These are phyloP conservation scores for Solanum piurae DNA, from an alignment of 257 asterid species.

Conservation along the genomic window DNA sequence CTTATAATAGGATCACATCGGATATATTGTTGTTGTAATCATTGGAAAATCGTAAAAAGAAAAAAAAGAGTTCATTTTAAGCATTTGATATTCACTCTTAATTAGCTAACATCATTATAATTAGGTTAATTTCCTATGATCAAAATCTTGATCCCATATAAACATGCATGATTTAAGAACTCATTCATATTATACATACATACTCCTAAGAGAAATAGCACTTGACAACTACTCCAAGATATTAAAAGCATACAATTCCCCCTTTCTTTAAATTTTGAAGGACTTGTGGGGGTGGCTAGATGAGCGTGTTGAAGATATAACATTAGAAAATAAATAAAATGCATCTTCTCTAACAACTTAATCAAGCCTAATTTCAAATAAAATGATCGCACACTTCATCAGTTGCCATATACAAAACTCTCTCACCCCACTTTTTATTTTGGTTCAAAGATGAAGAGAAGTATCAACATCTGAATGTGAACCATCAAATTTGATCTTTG, in stretches of 20 bases:
- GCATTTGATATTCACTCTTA: neutral
- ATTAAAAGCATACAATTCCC: neutral
- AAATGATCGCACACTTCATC: neutral
- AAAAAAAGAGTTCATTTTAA: neutral
- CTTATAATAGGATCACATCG: neutral
- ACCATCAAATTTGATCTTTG: neutral
- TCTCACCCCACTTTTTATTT: neutral
- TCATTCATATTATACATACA: neutral
- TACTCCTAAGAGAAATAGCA: neutral
- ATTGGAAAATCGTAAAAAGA: neutral
- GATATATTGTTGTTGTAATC: neutral
- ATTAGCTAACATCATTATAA: neutral
- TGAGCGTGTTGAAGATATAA: neutral
- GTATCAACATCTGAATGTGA: conserved; percentile 21
- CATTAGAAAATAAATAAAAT: neutral
- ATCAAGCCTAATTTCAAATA: neutral
- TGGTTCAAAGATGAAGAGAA: conserved; percentile 29
- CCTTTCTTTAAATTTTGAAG: neutral
- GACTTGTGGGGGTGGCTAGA: neutral
- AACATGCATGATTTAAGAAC: neutral
- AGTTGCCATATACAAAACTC: neutral
- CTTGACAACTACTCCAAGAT: neutral
- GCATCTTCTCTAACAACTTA: neutral
- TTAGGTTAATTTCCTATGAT: neutral
- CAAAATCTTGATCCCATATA: neutral